Percentiles rank a stretch among this genome's conserved stretches.
These are phyloP conservation scores for Notholithocarpus densiflorus DNA, from an alignment of 306 rosid species.

Conservation along the genomic window DNA sequence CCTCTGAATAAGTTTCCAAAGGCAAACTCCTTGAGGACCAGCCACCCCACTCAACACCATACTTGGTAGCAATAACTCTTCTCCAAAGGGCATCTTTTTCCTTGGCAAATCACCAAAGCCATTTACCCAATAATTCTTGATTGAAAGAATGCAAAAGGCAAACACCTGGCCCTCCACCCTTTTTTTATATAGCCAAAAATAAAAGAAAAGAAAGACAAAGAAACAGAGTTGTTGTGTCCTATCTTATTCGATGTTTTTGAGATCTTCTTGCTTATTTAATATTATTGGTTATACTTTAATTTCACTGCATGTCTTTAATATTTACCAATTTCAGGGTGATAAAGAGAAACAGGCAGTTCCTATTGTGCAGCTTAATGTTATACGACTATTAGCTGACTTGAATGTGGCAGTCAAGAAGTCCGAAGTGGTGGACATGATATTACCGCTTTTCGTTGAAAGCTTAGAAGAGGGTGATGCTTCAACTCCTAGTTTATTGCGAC, in stretches of 20 bases:
- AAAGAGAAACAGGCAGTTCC: conserved; percentile 84
- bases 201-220: no score
- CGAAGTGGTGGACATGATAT: conserved; percentile 83
- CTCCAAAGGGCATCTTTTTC: no score
- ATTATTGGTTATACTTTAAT: conserved; percentile 6
- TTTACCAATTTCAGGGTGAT: conserved; percentile 59
- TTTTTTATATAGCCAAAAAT: no score
- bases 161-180: no score
- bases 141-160: no score
- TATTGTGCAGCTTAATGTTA: conserved; percentile 79
- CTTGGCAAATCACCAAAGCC: no score
- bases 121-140: no score
- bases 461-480: conserved; percentile 99
- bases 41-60: no score
- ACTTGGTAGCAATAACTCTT: no score
- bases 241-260: not conserved
- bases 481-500: conserved; percentile 89
- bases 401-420: conserved; percentile 74
- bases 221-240: conserved; percentile 1
- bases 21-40: no score
- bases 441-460: conserved; percentile 92
- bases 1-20: no score
- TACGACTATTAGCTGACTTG: conserved; percentile 77
- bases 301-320: conserved; percentile 24
- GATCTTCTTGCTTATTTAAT: conserved; percentile 15